Evolutionary conservation across 352 stramenopile species (phyloP).

Genomic region (Phytophthora citricola): DNA sequence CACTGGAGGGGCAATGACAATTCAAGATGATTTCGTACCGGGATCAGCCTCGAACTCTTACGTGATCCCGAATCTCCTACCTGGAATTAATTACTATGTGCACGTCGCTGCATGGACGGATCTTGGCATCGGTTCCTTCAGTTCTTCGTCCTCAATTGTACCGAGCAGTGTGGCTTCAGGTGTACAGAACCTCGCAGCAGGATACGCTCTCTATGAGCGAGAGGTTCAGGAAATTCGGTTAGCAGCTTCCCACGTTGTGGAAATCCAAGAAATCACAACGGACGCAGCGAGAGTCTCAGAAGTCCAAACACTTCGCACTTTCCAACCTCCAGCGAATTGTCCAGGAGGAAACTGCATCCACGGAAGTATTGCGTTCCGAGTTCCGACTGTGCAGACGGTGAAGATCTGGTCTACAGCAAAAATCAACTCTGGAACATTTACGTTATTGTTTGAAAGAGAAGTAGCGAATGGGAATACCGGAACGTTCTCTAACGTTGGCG

Average conservation of each 20-base stretch:
- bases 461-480: slow-evolving; percentile 28
- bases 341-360: slow-evolving; percentile 53
- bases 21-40: slow-evolving; percentile 52
- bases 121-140: slow-evolving; percentile 62
- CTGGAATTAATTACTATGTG: slow-evolving; percentile 73
- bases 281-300: slow-evolving; percentile 64
- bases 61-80: slow-evolving; percentile 55
- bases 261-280: slow-evolving; percentile 79
- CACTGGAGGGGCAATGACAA: slow-evolving; percentile 34
- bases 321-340: slow-evolving; percentile 49
- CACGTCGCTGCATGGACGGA: slow-evolving; percentile 68
- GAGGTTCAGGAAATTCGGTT: slow-evolving; percentile 80
- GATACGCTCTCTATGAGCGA: slow-evolving; percentile 61
- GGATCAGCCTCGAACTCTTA: slow-evolving; percentile 53
- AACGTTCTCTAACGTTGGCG: slow-evolving; percentile 35
- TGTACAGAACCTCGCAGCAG: slow-evolving; percentile 57
- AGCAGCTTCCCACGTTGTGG: slow-evolving; percentile 67
- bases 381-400: slow-evolving; percentile 80
- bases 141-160: slow-evolving; percentile 40
- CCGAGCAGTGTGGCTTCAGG: slow-evolving; percentile 57
- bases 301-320: slow-evolving; percentile 76
- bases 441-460: slow-evolving; percentile 51
- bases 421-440: slow-evolving; percentile 61
- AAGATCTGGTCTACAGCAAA: slow-evolving; percentile 53
- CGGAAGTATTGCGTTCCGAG: slow-evolving; percentile 68